phyloP scores from a whole-genome alignment of 495 filamentous ascomycete genomes.

The Jackrogersella multiformis region DNA sequence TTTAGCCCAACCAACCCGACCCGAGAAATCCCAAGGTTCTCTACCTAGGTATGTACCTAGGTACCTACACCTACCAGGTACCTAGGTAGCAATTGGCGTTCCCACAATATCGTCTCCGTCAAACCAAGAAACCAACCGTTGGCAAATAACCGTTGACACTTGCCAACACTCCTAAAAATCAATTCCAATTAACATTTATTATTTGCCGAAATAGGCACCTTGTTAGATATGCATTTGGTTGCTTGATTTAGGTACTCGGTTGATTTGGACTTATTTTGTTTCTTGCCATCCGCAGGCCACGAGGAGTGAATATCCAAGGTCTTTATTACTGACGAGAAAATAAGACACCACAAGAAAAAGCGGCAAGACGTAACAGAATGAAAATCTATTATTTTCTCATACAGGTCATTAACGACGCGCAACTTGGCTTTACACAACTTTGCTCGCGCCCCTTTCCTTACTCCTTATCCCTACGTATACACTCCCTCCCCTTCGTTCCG shows the following conservation, averaged over 20 bases:
- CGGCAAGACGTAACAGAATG: neutral
- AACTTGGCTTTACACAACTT: slow-evolving; percentile 21
- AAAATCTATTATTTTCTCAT: slow-evolving; percentile 40
- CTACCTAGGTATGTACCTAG: too few relatives aligned
- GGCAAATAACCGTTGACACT: neutral
- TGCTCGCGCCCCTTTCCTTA: slow-evolving; percentile 8
- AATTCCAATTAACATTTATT: neutral
- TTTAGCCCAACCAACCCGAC: too few relatives aligned
- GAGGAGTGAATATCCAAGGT: neutral
- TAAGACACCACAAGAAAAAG: neutral
- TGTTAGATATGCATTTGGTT: too few relatives aligned
- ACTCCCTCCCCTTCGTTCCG: slow-evolving; percentile 6
- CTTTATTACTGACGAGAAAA: neutral
- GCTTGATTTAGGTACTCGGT: too few relatives aligned
- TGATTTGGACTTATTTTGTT: too few relatives aligned
- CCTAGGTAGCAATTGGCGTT: neutral
- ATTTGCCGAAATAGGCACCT: too few relatives aligned
- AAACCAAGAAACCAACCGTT: too few relatives aligned
- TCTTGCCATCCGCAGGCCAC: too few relatives aligned
- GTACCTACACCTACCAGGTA: too few relatives aligned
- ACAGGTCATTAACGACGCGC: slow-evolving; percentile 34
- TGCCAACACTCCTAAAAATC: neutral
- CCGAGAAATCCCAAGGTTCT: too few relatives aligned
- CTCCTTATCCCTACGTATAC: slow-evolving; percentile 31
- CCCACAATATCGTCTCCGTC: neutral